Base-by-base conservation (phyloP, 2,329 filamentous ascomycete genomes). In the Pseudogymnoascus sp. region DNA sequence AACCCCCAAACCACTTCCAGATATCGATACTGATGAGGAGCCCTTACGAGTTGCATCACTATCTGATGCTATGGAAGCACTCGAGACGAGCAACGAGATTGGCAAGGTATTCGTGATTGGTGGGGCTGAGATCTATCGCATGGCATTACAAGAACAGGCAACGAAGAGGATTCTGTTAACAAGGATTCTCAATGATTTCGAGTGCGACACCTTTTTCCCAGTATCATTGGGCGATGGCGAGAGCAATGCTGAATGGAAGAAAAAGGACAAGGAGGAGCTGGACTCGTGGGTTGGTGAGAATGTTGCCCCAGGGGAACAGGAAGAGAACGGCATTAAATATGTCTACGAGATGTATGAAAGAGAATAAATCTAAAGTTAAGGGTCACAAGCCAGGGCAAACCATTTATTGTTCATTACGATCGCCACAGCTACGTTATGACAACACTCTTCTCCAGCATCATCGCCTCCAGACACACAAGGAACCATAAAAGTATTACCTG, bases 41-140 rank as follows among this genome's bases (percentile, higher is more conserved):
- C 75, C 84, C 0, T 74, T 90, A 2, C 80, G 83, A 59, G 81
- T 83, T 3, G 71, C 74, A 1, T 85, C 85, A 9, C 73, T 91
- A 3, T 81, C 84, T 61, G 75, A 78, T 58, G 86, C 86, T 2
- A 66, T 90, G 41, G 69, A 70, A 57, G 71, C 73, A 60, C 59
- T 59, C 29, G 58, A 40, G 4, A 10, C 13, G 6, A 36, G n/a
- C 47, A 71, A 66, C 62, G 66, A 64, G 24, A 61, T 59, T 29
- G 61, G 61, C 37, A 67, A 62, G 67, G 80, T 91, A 3, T 97
- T 92, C 74, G 83, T 97, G 44, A 97, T 99, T 69, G 94, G 94
- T 24, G 94, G 94, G 4, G 89, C 85, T 61, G 88, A 92, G 76
- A 87, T 97, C 66, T 99, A 97, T 74, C 78, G 77, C 39, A 82